Evolutionary conservation across 1,284 basidiomycete genomes (phyloP), one percentile per base, ranked within the genome.

Genomic region (Puccinia polysora): DNA sequence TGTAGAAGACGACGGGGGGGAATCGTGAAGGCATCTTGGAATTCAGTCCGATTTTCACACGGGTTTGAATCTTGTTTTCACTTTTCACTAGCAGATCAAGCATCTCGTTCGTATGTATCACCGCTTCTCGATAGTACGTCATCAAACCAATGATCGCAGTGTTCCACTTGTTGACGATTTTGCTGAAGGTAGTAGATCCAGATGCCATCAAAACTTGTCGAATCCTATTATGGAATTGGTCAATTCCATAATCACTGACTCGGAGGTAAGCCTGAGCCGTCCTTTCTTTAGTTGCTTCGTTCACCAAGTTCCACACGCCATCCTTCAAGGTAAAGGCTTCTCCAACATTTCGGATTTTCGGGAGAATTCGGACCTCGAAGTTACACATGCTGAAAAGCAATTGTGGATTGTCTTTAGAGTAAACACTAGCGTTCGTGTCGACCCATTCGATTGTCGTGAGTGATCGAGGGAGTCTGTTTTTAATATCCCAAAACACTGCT

Each of bases 101-200:
- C 30, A 98, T 84, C 81, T 97, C 94, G 78, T 93, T 92, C 38
- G 96, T 98, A 80, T 96, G 91, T 74, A 97, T 91, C 74, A 97
- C 93, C n/a, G 94, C 95, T 80, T 98, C 95, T 74, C 95, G 90
- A 82, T 97, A 98, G 82, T 97, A 98, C 3, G 94, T 97, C 91
- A 96, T 72, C 38, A 94, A 82, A 74, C 91, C 91, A 75, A 94
- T 95, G 67, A 95, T 85, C 10, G 91, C 90, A 1, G 93, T 95
- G 81, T 97, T 97, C 93, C 93, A 97, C 83, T 97, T 97, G 84
- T 98, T 98, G 79, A 97, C 90, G 77, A 99, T 97, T 85, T 99
- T 99, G 74, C 91, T 92, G 85, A 98, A 98, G 0, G 96, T 97
- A 0, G 95, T 95, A 0, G 93, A 95, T 74, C 96, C 96, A 1